Base-by-base conservation (phyloP, 2,329 filamentous ascomycete genomes). In the Stagonosporopsis cucurbitacearum region DNA sequence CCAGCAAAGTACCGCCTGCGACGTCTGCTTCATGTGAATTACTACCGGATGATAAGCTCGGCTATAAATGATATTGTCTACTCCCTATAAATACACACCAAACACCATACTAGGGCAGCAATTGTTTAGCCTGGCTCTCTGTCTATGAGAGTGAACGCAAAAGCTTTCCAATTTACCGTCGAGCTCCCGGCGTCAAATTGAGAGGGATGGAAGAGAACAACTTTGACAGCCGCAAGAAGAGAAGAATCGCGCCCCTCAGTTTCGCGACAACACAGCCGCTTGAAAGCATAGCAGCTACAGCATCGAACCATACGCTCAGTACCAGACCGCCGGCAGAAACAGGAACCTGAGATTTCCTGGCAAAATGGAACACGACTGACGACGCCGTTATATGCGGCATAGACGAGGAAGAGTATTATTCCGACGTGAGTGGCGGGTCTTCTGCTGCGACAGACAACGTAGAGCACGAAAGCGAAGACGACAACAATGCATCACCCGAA, bases 371-470 rank as follows among this genome's bases (percentile, higher is more conserved):
- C 9, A 5, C 22, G 5, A 45, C 23, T 7, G 45, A 54, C 17
- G 7, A n/a, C 12, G 33, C 22, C 23, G 20, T 45, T 11, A 28
- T 40, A 15, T 48, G 55, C 7, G 52, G 58, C 9, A 22, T 58
- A 26, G 51, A 62, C 2, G 57, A 57, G 1, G 60, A 60, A 6
- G 49, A 61, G 0, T 46, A 57, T 2, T 40, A 50, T 22, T 55
- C 61, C 13, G 62, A 65, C 17, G 60, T 55, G 12, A 61, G 60
- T 4, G 13, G 23, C 4, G 45, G 13, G 11, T 20, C n/a, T 12
- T 36, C 49, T 11, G 40, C 39, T 6, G 49, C 51, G 0, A 15
- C 47, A 1, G 59, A 61, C 8, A 52, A 57, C 7, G 6, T 15
- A 19, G 44, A 19, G 2, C 7, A 43, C 4, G 47, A 51, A 9